Evolutionary conservation across 768 basidiomycete species (phyloP), one percentile per base, ranked within the genome.

Genomic region (Russula olivacea): DNA sequence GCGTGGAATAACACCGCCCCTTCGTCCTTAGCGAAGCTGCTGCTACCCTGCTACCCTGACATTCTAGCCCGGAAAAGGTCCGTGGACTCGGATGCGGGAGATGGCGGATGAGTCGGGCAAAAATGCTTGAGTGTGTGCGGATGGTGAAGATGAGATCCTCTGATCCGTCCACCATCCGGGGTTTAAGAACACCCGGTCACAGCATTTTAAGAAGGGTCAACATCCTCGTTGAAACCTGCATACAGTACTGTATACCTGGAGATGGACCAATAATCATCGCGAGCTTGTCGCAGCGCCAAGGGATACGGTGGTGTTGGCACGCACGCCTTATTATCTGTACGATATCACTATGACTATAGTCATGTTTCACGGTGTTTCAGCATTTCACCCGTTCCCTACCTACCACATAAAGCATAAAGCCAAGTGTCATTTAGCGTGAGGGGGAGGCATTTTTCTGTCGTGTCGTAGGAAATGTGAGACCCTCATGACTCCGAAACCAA

Each of bases 141-240:
- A 88, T 23, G 89, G 91, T 71, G 86, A 88, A 68, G 82, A 92
- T 72, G 86, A 89, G 68, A 82, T 91, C 9, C 85, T 15, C 79
- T 92, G 28, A 92, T 93, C 48, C 87, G 87, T 67, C 90, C 88
- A 10, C 89, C 92, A 0, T 89, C 88, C 57, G 91, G 91, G 5
- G 90, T 90, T 36, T 91, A 72, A 71, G 32, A 34, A n/a, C 19
- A 43, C 48, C 50, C 30, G 58, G 58, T 64, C 47, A n/a, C 9
- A 36, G 15, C 30, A 58, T 60, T 64, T 64, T 53, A 51, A 19
- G 54, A 64, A 60, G 34, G 30, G 48, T 45, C 63, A 34, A 15
- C 54, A 48, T 50, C 63, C 63, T 64, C 63, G 10, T 60, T 64
- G 63, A 64, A 64, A 64, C 63, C 58, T 55, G 57, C 63, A 55